A percentile compares a stretch with the other conserved stretches of the same genome.
Conservation (phyloP, 2,329 filamentous ascomycete species). For the Gnomoniopsis smithogilvyi region DNA sequence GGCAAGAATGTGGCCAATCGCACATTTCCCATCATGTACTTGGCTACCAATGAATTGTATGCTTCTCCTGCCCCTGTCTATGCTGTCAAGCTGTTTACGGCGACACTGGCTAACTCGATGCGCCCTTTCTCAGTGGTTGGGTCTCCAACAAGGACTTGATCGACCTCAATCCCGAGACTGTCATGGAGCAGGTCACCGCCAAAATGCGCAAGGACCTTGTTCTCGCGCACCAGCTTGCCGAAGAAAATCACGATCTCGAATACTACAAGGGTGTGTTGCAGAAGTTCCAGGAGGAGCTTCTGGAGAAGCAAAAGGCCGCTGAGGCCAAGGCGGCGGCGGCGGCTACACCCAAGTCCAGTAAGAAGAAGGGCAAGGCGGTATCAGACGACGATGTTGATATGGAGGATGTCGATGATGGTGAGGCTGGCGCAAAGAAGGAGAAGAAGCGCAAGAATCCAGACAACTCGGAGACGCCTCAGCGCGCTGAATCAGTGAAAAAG, state of each 20-base stretch:
- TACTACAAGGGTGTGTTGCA: slow-evolving; percentile 81
- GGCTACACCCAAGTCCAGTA: slow-evolving; percentile 38
- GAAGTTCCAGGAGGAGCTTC: slow-evolving; percentile 64
- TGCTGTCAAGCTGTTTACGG: slow-evolving; percentile 4
- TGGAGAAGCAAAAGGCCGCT: slow-evolving; percentile 54
- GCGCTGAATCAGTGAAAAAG: slow-evolving; percentile 63
- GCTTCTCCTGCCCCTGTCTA: slow-evolving; percentile 34
- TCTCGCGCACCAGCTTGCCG: slow-evolving; percentile 75
- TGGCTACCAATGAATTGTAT: slow-evolving; percentile 96
- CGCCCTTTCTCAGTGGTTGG: slow-evolving; percentile 69
- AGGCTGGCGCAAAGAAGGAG: slow-evolving; percentile 36
- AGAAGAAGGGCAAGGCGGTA: slow-evolving; percentile 40
- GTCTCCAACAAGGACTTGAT: slow-evolving; percentile 80
- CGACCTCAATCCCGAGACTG: slow-evolving; percentile 70
- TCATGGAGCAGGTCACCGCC: slow-evolving; percentile 64
- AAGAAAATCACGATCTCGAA: slow-evolving; percentile 71
- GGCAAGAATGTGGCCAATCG: slow-evolving; percentile 83
- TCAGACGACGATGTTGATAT: slow-evolving; percentile 26
- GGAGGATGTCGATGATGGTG: slow-evolving; percentile 50
- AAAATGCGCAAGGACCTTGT: slow-evolving; percentile 80
- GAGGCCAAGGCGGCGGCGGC: slow-evolving; percentile 41
- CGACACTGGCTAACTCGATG: slow-evolving; percentile 4
- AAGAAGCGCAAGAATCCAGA: slow-evolving; percentile 83
- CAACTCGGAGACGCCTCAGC: slow-evolving; percentile 66
- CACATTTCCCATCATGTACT: slow-evolving; percentile 92